Base-by-base conservation (phyloP, 225 moss, liverwort and hornwort genomes). In the Anthoceros angustus region DNA sequence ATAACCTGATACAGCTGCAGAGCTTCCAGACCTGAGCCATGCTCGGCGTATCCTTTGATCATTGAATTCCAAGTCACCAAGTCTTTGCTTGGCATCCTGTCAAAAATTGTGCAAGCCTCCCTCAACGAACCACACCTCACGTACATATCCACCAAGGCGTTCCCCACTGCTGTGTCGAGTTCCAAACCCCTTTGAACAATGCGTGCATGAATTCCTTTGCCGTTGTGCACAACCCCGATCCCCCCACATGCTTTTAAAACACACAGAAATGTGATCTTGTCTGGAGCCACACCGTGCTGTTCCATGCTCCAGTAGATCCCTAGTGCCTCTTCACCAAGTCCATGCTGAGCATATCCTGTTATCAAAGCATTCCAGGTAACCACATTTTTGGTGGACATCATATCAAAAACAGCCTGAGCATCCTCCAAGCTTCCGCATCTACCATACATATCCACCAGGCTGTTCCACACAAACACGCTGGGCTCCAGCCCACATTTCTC, bases 281-380 rank as follows among this genome's bases (percentile, higher is more conserved):
- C 55, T 55, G 55, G 55, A 7, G 23, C 55, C 8, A 55, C n/a
- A 5, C 55, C 55, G 14, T 55, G n/a, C 23, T 15, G 55, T 20
- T 7, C 8, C 55, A 55, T 55, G 55, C 7, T 55, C 7, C 23
- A 7, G 55, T 55, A 55, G 23, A 55, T 7, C 7, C 23, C 23
- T 18, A 55, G 55, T 1, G 55, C 55, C 55, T 55, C 55, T 23
- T 55, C 10, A 55, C 55, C 6, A n/a, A 55, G 55, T 55, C 55
- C 55, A 15, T 55, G 55, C 23, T 55, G 55, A 18, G 55, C 55
- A 55, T 55, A 55, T 55, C 55, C 55, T 23, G 18, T 23, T 15
- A 55, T 55, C 55, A 55, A 18, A 23, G 55, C 55, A 55, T 55
- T 55, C 55, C 55, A 55, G n/a, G 55, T 55, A 18, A 55, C 55